Evolutionary conservation across 345 rosid species (phyloP).

Genomic region (Aquilaria yunnanensis): DNA sequence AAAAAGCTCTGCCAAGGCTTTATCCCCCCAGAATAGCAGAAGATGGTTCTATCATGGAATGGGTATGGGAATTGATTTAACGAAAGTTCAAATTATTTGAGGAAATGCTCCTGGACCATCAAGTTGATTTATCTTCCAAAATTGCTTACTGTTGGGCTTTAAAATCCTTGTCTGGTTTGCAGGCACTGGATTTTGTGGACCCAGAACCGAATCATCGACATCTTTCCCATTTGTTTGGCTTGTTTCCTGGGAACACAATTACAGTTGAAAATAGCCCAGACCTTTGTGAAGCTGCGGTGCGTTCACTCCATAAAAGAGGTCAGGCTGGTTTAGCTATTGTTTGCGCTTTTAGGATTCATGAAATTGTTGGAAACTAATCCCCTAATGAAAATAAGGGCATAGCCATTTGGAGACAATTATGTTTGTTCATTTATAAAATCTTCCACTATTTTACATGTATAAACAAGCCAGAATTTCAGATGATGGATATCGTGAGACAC

Average conservation of each 20-base stretch:
- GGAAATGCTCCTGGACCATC: too few relatives aligned
- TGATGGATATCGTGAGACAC: too few relatives aligned
- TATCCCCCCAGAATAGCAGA: constrained; percentile 50
- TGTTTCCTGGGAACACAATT: constrained; percentile 85
- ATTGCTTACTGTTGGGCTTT: background rate
- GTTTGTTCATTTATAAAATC: too few relatives aligned
- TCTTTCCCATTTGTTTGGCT: constrained; percentile 86
- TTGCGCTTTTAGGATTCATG: too few relatives aligned
- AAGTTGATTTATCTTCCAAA: background rate
- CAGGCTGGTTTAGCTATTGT: constrained; percentile 5
- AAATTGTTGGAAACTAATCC: too few relatives aligned
- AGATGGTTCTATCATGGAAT: constrained; percentile 89
- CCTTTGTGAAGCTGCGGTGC: constrained; percentile 70
- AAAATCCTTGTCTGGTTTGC: constrained; percentile 2
- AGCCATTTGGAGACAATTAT: too few relatives aligned
- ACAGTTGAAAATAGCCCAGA: constrained; percentile 58
- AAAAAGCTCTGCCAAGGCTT: constrained; percentile 50
- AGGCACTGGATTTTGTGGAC: constrained; percentile 83
- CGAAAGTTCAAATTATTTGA: too few relatives aligned
- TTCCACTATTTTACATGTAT: too few relatives aligned
- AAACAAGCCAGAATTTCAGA: too few relatives aligned
- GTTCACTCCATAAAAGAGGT: constrained; percentile 80
- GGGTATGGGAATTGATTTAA: constrained; percentile 27
- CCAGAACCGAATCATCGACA: constrained; percentile 80
- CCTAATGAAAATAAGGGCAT: too few relatives aligned